These are phyloP conservation scores for Trypanosoma scelopori DNA, from an alignment of 208 protist species.

Conservation along the genomic window DNA sequence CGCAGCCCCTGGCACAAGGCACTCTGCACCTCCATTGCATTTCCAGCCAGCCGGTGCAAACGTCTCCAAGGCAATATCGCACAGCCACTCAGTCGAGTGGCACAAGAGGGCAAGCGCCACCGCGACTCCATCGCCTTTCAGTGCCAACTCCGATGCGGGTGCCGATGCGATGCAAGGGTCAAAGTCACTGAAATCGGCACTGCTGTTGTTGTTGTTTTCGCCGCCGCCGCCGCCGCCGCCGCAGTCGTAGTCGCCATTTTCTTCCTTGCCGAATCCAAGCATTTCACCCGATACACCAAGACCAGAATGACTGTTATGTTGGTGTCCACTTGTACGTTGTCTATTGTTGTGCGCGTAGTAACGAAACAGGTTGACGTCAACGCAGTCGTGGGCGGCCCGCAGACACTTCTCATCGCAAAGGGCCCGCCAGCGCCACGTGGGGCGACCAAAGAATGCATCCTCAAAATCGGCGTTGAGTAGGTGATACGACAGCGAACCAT, in stretches of 20 bases:
- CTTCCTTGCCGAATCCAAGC: conserved; percentile 21
- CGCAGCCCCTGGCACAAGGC: conserved; percentile 51
- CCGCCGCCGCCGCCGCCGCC: too few species aligned
- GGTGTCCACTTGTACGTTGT: conserved; percentile 75
- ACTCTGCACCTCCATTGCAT: conserved; percentile 36
- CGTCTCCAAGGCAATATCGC: conserved; percentile 40
- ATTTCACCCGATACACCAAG: conserved; percentile 36
- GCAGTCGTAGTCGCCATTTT: not conserved
- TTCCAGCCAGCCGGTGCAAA: conserved; percentile 36
- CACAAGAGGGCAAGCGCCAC: conserved; percentile 71
- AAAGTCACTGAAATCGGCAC: conserved; percentile 24
- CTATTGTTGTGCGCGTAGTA: conserved; percentile 78
- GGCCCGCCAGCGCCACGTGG: conserved; percentile 49
- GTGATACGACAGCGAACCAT: conserved; percentile 51
- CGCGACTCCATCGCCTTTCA: conserved; percentile 62
- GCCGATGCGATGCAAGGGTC: conserved; percentile 49
- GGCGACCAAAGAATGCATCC: conserved; percentile 60
- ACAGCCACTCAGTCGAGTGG: conserved; percentile 84
- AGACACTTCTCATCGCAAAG: conserved; percentile 56
- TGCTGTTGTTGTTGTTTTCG: not conserved
- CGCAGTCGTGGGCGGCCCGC: conserved; percentile 35
- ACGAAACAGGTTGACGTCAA: conserved; percentile 67
- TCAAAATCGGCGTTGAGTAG: conserved; percentile 70
- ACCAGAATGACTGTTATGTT: conserved; percentile 40
- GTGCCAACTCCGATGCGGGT: conserved; percentile 47